These are phyloP conservation scores for Aureobasidium mangrovei DNA, from an alignment of 2,329 filamentous ascomycete genomes.

Conservation along the genomic window DNA sequence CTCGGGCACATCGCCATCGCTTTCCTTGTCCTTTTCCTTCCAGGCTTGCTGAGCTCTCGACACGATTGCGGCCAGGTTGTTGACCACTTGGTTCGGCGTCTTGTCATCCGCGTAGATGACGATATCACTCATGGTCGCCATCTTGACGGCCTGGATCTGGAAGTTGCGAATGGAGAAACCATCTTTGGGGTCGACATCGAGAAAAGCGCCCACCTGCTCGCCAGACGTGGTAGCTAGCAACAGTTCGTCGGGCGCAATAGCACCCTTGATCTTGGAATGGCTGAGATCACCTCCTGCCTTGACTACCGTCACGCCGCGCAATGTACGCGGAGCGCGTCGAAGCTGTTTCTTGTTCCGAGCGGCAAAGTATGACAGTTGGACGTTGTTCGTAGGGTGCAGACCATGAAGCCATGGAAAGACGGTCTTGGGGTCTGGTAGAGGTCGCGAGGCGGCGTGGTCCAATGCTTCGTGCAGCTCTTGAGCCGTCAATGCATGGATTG, in stretches of 20 bases:
- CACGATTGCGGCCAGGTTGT: slow-evolving; percentile 55
- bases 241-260: slow-evolving; percentile 73
- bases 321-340: slow-evolving; percentile 62
- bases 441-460: slow-evolving; percentile 66
- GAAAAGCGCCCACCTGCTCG: slow-evolving; percentile 52
- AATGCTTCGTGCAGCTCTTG: slow-evolving; percentile 62
- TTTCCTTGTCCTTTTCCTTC: slow-evolving; percentile 51
- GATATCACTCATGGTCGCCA: slow-evolving; percentile 82
- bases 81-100: slow-evolving; percentile 52
- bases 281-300: slow-evolving; percentile 78
- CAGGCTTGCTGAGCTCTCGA: slow-evolving; percentile 69
- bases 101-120: slow-evolving; percentile 77
- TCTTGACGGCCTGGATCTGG: slow-evolving; percentile 86
- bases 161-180: slow-evolving; percentile 97
- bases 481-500: slow-evolving; percentile 65
- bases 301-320: slow-evolving; percentile 75
- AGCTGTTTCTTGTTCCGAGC: slow-evolving; percentile 59
- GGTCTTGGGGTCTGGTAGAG: slow-evolving; percentile 71
- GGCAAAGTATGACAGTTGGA: slow-evolving; percentile 85
- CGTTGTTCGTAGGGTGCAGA: slow-evolving; percentile 75
- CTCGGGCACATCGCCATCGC: slow-evolving; percentile 10
- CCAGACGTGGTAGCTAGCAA: slow-evolving; percentile 43
- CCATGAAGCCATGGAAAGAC: slow-evolving; percentile 98
- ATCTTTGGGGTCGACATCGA: slow-evolving; percentile 75
- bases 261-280: slow-evolving; percentile 71